Conservation (phyloP, 148 eudicot genomes). For the Diospyros kaki region DNA sequence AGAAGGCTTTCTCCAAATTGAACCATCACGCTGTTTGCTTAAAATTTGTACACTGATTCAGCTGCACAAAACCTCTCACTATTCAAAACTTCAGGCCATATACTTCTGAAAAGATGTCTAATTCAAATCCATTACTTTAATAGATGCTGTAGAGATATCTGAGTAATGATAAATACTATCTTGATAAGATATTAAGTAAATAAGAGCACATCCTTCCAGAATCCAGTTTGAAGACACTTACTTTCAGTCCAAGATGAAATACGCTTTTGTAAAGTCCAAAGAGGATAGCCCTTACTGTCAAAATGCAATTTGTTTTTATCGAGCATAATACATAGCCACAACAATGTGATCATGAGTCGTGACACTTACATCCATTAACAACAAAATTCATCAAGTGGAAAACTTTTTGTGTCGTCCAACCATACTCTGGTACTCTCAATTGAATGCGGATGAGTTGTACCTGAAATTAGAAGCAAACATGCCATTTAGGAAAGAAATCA, state of each 20-base stretch:
- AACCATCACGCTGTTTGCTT: not conserved
- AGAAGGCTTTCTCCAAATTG: not conserved
- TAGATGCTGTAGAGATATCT: not conserved
- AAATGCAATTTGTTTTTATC: constrained; percentile 8
- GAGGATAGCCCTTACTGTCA: constrained; percentile 56
- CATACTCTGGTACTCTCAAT: constrained; percentile 63
- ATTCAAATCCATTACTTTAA: not conserved
- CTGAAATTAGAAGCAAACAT: constrained; percentile 23
- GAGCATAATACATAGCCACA: not conserved
- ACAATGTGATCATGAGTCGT: not conserved
- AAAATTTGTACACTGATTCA: not conserved
- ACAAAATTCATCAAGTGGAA: constrained; percentile 77
- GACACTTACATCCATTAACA: constrained; percentile 66
- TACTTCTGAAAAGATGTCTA: not conserved
- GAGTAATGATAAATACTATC: not conserved
- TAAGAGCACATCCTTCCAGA: not conserved
- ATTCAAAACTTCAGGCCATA: not conserved
- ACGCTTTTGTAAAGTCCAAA: constrained; percentile 51
- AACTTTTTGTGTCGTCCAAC: constrained; percentile 84
- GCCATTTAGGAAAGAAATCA: not conserved
- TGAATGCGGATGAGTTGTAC: constrained; percentile 71
- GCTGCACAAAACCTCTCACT: too few species aligned
- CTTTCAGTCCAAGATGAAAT: constrained; percentile 31
- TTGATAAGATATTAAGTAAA: not conserved
- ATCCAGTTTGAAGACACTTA: constrained; percentile 22